phyloP scores from a whole-genome alignment of 1,284 basidiomycete genomes.

The Naganishia liquefaciens region DNA sequence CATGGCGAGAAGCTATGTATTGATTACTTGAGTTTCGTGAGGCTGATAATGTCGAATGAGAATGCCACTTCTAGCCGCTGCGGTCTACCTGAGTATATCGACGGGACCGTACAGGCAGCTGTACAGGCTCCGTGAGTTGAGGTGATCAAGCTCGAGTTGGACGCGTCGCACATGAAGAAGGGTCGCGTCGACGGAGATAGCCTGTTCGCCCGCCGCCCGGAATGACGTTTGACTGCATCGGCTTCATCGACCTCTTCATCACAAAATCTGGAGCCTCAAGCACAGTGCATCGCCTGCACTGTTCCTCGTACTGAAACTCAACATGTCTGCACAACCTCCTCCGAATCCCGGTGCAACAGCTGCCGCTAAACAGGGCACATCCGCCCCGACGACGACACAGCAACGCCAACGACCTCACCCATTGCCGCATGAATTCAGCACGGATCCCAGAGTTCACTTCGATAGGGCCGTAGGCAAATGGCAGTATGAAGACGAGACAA shows the following conservation, averaged over 20 bases:
- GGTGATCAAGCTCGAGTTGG: background rate
- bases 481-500: slow-evolving; percentile 77
- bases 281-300: too few species aligned
- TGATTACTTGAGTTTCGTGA: background rate
- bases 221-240: background rate
- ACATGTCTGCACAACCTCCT: slow-evolving; percentile 15
- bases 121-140: background rate
- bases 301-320: background rate
- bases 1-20: background rate
- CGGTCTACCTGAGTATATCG: background rate
- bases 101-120: background rate
- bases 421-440: slow-evolving; percentile 63
- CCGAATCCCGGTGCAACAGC: slow-evolving; percentile 15
- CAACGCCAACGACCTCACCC: slow-evolving; percentile 35
- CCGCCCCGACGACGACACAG: background rate
- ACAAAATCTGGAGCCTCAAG: too few species aligned
- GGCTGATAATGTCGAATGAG: too few species aligned
- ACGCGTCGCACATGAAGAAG: slow-evolving; percentile 10
- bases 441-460: slow-evolving; percentile 74
- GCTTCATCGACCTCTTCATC: background rate
- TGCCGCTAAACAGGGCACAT: background rate
- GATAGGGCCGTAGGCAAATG: slow-evolving; percentile 75
- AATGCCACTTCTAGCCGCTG: too few species aligned
- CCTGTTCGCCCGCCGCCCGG: background rate
- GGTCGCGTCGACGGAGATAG: background rate